phyloP scores from a whole-genome alignment of 2,329 filamentous ascomycete species.

The Aspergillus oerlinghausenensis region DNA sequence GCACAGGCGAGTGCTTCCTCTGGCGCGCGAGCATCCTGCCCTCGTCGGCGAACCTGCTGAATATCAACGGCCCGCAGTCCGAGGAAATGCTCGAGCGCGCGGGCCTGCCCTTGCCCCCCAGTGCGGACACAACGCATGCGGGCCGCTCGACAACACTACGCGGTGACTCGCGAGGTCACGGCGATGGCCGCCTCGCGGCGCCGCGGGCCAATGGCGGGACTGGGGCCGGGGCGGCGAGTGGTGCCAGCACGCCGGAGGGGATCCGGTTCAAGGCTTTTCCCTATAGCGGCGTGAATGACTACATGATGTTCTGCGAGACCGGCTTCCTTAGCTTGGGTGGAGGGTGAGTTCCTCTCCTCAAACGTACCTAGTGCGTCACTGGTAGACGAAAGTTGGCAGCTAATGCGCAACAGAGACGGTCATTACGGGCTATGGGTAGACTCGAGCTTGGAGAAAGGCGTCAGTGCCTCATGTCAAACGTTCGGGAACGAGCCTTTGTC shows the following conservation, averaged over 20 bases:
- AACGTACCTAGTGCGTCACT: background rate
- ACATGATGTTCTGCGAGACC: slow-evolving; percentile 87
- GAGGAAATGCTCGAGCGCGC: slow-evolving; percentile 46
- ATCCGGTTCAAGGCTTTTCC: slow-evolving; percentile 97
- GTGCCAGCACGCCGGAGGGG: slow-evolving; percentile 60
- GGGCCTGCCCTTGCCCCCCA: slow-evolving; percentile 65
- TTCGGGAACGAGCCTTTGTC: slow-evolving; percentile 94
- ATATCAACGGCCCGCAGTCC: slow-evolving; percentile 18
- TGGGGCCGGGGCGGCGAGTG: slow-evolving; percentile 32
- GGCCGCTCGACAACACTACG: slow-evolving; percentile 56
- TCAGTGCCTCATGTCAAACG: slow-evolving; percentile 79
- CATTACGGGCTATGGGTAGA: slow-evolving; percentile 94
- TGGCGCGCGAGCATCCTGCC: slow-evolving; percentile 71
- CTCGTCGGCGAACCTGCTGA: slow-evolving; percentile 12
- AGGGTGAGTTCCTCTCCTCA: slow-evolving; percentile 45
- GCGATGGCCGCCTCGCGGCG: slow-evolving; percentile 17
- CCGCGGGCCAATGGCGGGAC: slow-evolving; percentile 13
- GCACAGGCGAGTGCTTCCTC: slow-evolving; percentile 92
- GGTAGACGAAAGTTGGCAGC: slow-evolving; percentile 15
- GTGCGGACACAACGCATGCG: slow-evolving; percentile 59
- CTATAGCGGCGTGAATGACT: slow-evolving; percentile 93
- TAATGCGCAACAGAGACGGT: slow-evolving; percentile 54
- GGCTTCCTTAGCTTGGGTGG: slow-evolving; percentile 83
- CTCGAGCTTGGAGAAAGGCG: slow-evolving; percentile 74
- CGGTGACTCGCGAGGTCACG: slow-evolving; percentile 22